Evolutionary conservation across 345 rosid species (phyloP).

Genomic region (Dipteronia sinensis): DNA sequence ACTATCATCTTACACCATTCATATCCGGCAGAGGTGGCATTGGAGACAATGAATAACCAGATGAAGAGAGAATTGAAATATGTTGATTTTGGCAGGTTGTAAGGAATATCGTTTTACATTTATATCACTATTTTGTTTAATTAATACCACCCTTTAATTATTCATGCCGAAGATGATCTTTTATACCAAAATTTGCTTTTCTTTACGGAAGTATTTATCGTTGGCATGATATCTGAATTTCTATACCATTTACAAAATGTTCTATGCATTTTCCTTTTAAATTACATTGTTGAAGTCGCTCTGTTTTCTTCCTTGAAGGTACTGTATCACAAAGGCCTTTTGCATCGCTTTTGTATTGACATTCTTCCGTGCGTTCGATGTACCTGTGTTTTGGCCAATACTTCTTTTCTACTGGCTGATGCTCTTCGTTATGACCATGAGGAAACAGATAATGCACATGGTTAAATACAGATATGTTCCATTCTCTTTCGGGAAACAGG

Average conservation of each 20-base stretch:
- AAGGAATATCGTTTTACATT: too few relatives aligned
- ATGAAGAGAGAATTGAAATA: neutral
- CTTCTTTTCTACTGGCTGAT: conserved; percentile 91
- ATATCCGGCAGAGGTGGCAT: neutral
- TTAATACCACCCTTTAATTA: neutral
- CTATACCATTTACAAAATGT: neutral
- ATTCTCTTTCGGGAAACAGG: conserved; percentile 91
- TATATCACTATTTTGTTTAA: too few relatives aligned
- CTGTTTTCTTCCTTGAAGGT: conserved; percentile 43
- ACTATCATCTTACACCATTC: neutral
- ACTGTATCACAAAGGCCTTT: conserved; percentile 71
- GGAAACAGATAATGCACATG: conserved; percentile 90
- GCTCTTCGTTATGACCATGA: conserved; percentile 82
- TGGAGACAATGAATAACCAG: neutral
- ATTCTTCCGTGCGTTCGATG: conserved; percentile 74
- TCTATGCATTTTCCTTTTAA: neutral
- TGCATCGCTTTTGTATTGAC: conserved; percentile 75
- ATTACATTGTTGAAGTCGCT: conserved; percentile 4
- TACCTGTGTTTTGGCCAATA: conserved; percentile 98
- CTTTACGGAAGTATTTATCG: neutral
- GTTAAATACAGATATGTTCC: conserved; percentile 93
- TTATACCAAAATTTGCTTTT: neutral
- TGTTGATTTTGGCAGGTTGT: too few relatives aligned
- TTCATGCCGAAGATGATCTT: too few relatives aligned
- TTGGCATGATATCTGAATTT: neutral